These are phyloP conservation scores for Candida loeiensis DNA, from an alignment of 805 yeast species.

Conservation along the genomic window DNA sequence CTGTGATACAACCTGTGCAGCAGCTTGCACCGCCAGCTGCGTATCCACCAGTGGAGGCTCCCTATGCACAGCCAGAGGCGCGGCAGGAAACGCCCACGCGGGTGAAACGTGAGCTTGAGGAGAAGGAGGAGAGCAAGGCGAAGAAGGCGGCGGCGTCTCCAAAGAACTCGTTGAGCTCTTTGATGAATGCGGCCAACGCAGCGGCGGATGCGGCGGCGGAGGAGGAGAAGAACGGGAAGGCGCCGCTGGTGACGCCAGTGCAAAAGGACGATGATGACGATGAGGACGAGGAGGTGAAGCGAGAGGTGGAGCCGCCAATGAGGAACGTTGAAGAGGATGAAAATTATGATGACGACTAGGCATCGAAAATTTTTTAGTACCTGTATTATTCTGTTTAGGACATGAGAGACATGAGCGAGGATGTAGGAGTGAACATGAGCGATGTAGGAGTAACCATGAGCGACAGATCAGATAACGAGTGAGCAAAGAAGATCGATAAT, in stretches of 20 bases:
- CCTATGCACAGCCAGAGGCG: conserved; percentile 4
- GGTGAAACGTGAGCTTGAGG: conserved; percentile 38
- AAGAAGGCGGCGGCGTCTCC: conserved; percentile 21
- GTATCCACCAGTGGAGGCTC: conserved; percentile 9
- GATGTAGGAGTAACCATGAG: not conserved
- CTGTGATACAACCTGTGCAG: conserved; percentile 2
- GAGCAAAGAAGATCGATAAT: too few relatives aligned
- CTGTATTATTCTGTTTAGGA: conserved; percentile 9
- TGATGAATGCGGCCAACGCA: conserved; percentile 28
- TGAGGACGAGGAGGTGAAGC: conserved; percentile 24
- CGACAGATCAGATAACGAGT: too few relatives aligned
- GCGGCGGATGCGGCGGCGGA: conserved; percentile 15
- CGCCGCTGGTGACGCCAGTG: conserved; percentile 3
- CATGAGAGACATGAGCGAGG: not conserved
- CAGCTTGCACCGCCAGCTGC: conserved; percentile 9
- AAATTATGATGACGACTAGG: conserved; percentile 41
- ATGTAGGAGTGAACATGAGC: too few relatives aligned
- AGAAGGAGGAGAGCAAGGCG: conserved; percentile 30
- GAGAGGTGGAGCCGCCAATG: conserved; percentile 42
- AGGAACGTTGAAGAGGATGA: conserved; percentile 46
- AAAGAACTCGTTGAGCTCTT: conserved; percentile 19
- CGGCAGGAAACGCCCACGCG: not conserved
- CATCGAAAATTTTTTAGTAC: conserved; percentile 5
- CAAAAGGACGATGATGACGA: conserved; percentile 25
- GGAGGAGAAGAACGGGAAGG: conserved; percentile 7